Evolutionary conservation across 768 basidiomycete genomes (phyloP), one percentile per base, ranked within the genome.

Genomic region (Boletus tomentosulus): DNA sequence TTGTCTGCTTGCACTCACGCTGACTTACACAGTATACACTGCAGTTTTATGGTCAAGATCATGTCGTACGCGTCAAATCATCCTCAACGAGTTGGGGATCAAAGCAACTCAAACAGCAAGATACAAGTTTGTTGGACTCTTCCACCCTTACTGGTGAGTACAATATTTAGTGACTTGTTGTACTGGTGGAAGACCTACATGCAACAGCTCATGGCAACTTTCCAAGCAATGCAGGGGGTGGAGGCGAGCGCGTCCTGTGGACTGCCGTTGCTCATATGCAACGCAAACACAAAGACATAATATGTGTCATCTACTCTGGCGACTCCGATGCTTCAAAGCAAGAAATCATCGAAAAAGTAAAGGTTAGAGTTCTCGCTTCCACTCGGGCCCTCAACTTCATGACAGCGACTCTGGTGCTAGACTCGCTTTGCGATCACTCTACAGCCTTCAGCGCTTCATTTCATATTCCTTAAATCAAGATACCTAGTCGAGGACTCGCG

Each of bases 231-330:
- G 94, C 95, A 35, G 95, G 96, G 0, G 96, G 96, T 11, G 97
- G 96, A 27, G 96, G 97, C 1, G 96, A 98, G 70, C 83, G 94
- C 1, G 97, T 99, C 1, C 73, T 99, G 0, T 98, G 95, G 94
- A 86, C 89, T 0, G 95, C 93, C 1, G 79, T 98, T 31, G 79
- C 85, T 0, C 79, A 83, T 55, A 73, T 90, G 49, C 94, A 97
- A 63, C 77, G 80, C 22, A 75, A 78, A 16, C 79, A 88, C 54
- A 79, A 78, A 4, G 74, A 87, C 53, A 67, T 87, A 9, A 66
- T 96, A 34, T 86, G 77, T 51, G 79, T 94, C 25, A 84, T 99
- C 30, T 99, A 98, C 69, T 92, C 86, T 30, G 96, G 96, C 5
- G 96, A 99, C 66, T 71, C 74, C 13, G 87, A 89, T 54, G 84